Percentiles rank a stretch among this genome's conserved stretches.
These are phyloP conservation scores for Dicorynia guianensis DNA, from an alignment of 306 rosid species.

Conservation along the genomic window DNA sequence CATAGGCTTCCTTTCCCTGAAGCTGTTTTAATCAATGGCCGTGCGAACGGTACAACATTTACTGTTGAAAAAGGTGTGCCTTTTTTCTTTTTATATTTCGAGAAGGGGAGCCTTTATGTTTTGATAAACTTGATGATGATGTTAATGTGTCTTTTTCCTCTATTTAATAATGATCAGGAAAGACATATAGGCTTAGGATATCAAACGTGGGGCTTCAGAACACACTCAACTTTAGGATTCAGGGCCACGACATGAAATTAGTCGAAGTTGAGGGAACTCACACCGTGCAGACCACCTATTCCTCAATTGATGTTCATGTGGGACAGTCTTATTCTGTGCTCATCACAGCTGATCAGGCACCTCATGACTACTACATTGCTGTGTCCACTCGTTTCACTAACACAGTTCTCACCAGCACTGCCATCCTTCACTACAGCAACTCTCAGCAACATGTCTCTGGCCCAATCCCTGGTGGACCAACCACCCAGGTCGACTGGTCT, in stretches of 20 bases:
- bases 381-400: conserved; percentile 86
- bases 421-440: conserved; percentile 91
- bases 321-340: conserved; percentile 93
- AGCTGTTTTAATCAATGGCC: conserved; percentile 81
- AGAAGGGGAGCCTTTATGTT: neutral
- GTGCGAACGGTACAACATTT: conserved; percentile 62
- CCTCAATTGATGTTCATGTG: conserved; percentile 87
- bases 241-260: conserved; percentile 79
- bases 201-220: conserved; percentile 89
- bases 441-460: conserved; percentile 80
- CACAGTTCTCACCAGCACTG: conserved; percentile 75
- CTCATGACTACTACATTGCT: conserved; percentile 79
- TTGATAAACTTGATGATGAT: neutral
- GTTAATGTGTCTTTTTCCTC: neutral
- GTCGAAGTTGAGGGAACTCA: conserved; percentile 98
- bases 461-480: conserved; percentile 80
- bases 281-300: conserved; percentile 79
- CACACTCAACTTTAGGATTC: conserved; percentile 95
- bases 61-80: conserved; percentile 73
- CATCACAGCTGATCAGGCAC: conserved; percentile 91
- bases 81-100: neutral
- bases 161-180: conserved; percentile 60
- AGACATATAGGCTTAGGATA: conserved; percentile 89
- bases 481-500: conserved; percentile 70
- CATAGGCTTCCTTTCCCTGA: conserved; percentile 79